Percentiles rank a stretch among this genome's conserved stretches.
These are phyloP conservation scores for Candida montana DNA, from an alignment of 805 yeast species.

Conservation along the genomic window DNA sequence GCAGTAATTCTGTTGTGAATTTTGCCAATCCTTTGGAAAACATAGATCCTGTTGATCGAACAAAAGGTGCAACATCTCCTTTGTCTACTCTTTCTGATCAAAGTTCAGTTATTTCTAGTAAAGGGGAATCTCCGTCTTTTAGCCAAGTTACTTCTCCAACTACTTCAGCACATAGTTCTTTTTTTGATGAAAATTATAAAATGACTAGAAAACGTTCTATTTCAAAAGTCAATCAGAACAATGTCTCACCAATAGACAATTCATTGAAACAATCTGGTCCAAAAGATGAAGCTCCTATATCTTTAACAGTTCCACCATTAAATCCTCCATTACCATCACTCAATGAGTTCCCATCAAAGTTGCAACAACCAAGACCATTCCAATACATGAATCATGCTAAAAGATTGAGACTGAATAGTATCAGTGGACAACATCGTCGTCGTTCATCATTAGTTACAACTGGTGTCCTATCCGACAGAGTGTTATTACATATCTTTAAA, in stretches of 20 bases:
- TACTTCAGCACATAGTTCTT: background rate
- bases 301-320: slow-evolving; percentile 33
- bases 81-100: background rate
- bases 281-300: slow-evolving; percentile 11
- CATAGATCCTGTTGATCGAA: slow-evolving; percentile 4
- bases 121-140: background rate
- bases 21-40: background rate
- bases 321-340: slow-evolving; percentile 34
- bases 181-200: slow-evolving; percentile 7
- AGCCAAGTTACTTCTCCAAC: background rate
- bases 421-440: slow-evolving; percentile 37
- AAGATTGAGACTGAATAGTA: slow-evolving; percentile 42
- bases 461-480: slow-evolving; percentile 57
- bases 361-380: slow-evolving; percentile 29
- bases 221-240: slow-evolving; percentile 2
- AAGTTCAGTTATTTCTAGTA: background rate
- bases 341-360: slow-evolving; percentile 28
- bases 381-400: slow-evolving; percentile 52
- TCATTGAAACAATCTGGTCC: background rate
- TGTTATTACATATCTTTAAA: slow-evolving; percentile 49
- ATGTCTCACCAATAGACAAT: slow-evolving; percentile 8
- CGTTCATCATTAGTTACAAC: slow-evolving; percentile 52
- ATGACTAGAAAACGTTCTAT: slow-evolving; percentile 15
- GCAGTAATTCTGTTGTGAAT: background rate
- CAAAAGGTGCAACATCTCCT: slow-evolving; percentile 9